phyloP scores from a whole-genome alignment of 1,139 yeast genomes.

The Blastobotrys capitulatus region DNA sequence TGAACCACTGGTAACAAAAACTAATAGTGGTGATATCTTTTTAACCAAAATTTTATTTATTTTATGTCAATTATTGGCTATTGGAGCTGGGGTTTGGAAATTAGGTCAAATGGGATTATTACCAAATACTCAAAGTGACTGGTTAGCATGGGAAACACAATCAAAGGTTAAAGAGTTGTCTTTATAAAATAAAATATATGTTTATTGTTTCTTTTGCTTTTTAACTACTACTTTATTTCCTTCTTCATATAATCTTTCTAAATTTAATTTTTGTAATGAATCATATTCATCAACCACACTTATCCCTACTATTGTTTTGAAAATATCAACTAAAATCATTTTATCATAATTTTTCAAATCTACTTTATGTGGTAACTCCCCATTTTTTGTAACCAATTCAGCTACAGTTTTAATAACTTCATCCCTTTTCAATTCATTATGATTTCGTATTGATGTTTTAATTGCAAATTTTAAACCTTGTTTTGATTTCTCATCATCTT shows the following conservation, averaged over 20 bases:
- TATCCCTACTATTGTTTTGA: slow-evolving; percentile 41
- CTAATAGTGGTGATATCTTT: slow-evolving; percentile 39
- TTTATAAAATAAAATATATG: neutral
- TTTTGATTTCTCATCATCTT: slow-evolving; percentile 35
- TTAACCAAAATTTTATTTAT: slow-evolving; percentile 47
- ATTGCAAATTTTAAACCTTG: slow-evolving; percentile 62
- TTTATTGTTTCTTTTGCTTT: neutral
- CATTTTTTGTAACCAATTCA: slow-evolving; percentile 51
- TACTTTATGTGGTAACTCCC: slow-evolving; percentile 52
- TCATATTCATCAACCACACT: slow-evolving; percentile 61
- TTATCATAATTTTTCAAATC: slow-evolving; percentile 78
- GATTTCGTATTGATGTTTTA: slow-evolving; percentile 72
- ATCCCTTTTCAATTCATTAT: slow-evolving; percentile 62
- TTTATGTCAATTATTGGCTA: slow-evolving; percentile 55
- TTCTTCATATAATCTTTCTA: slow-evolving; percentile 53
- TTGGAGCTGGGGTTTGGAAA: slow-evolving; percentile 81
- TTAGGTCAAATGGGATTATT: slow-evolving; percentile 83
- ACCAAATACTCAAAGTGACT: slow-evolving; percentile 82
- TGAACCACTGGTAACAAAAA: slow-evolving; percentile 28
- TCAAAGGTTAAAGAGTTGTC: slow-evolving; percentile 30
- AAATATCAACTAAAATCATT: slow-evolving; percentile 78
- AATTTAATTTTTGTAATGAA: slow-evolving; percentile 48
- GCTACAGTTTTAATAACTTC: slow-evolving; percentile 71
- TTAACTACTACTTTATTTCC: neutral
- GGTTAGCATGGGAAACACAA: slow-evolving; percentile 81